Conservation (phyloP, 176 grass and related monocot species). For the Oryza glaberrima region DNA sequence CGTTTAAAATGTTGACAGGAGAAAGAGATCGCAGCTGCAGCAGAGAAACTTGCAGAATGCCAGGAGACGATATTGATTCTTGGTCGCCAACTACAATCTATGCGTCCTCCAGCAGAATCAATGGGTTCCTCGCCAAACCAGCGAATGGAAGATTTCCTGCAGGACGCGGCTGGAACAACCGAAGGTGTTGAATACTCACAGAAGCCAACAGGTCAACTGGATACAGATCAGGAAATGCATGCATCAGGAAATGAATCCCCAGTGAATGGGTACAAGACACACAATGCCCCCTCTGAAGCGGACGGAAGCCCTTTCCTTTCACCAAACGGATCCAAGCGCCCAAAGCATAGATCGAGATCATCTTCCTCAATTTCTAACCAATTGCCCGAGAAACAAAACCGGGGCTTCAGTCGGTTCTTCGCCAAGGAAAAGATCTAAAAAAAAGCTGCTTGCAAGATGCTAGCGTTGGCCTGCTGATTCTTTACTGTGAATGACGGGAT, state of each 20-base stretch:
- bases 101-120: constrained; percentile 73
- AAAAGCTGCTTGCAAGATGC: constrained; percentile 29
- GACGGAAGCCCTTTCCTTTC: constrained; percentile 61
- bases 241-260: constrained; percentile 57
- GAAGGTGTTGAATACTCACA: constrained; percentile 41
- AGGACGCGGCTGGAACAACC: constrained; percentile 53
- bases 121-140: constrained; percentile 61
- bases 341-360: constrained; percentile 77
- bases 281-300: constrained; percentile 51
- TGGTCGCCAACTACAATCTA: constrained; percentile 83
- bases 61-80: constrained; percentile 96
- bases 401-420: constrained; percentile 92
- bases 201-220: constrained; percentile 50
- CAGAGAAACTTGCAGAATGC: constrained; percentile 95
- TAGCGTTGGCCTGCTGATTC: constrained; percentile 36
- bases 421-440: constrained; percentile 71
- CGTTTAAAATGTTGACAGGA: constrained; percentile 56
- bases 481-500: neutral
- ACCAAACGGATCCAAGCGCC: constrained; percentile 74
- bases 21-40: constrained; percentile 82
- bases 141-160: constrained; percentile 56
- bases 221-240: constrained; percentile 46
- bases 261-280: constrained; percentile 59
- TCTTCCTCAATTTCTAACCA: constrained; percentile 63
- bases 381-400: constrained; percentile 68